A percentile compares a stretch with the other conserved stretches of the same genome.
These are phyloP conservation scores for Ceratocystis lukuohia DNA, from an alignment of 2,329 filamentous ascomycete genomes.

Conservation along the genomic window DNA sequence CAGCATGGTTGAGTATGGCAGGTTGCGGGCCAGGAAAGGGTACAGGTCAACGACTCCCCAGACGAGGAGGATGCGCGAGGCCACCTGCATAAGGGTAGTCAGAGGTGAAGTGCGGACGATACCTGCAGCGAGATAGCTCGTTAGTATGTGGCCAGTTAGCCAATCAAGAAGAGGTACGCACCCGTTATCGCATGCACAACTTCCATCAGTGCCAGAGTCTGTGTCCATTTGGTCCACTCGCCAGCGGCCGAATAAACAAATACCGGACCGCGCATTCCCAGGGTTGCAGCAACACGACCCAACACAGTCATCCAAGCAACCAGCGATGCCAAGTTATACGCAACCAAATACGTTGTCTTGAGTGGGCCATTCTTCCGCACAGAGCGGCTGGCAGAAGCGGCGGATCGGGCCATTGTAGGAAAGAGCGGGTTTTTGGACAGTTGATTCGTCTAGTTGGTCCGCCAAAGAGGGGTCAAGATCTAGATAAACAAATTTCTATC, in stretches of 20 bases:
- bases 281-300: slow-evolving; percentile 46
- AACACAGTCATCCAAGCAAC: slow-evolving; percentile 68
- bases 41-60: slow-evolving; percentile 72
- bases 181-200: slow-evolving; percentile 67
- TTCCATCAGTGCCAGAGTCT: slow-evolving; percentile 73
- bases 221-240: slow-evolving; percentile 61
- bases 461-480: neutral
- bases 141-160: neutral
- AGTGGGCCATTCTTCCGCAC: slow-evolving; percentile 22
- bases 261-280: slow-evolving; percentile 40
- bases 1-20: slow-evolving; percentile 64
- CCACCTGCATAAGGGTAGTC: slow-evolving; percentile 84
- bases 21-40: slow-evolving; percentile 47
- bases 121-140: slow-evolving; percentile 35
- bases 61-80: slow-evolving; percentile 73
- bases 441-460: neutral
- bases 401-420: slow-evolving; percentile 6
- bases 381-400: slow-evolving; percentile 21
- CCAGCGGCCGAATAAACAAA: slow-evolving; percentile 50
- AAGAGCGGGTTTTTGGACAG: neutral
- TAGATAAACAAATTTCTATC: neutral
- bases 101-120: slow-evolving; percentile 72
- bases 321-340: slow-evolving; percentile 73
- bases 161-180: slow-evolving; percentile 29
- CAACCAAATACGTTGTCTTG: slow-evolving; percentile 59